These are phyloP conservation scores for Boletus sp. DNA, from an alignment of 1,284 basidiomycete species.

Conservation along the genomic window DNA sequence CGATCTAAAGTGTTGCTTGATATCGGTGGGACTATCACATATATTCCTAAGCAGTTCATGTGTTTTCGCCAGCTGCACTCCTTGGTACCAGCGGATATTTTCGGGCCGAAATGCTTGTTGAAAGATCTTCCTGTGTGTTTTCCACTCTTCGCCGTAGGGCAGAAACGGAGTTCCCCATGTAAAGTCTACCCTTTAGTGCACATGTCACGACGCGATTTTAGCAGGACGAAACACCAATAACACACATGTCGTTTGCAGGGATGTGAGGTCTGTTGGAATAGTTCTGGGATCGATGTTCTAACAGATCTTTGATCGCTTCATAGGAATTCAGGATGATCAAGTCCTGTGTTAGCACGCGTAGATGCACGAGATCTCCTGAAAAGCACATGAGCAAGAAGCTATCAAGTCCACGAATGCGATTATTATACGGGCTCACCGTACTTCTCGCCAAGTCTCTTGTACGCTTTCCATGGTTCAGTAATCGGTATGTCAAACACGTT, in stretches of 20 bases:
- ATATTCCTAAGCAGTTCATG: conserved; percentile 9
- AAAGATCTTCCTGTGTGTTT: conserved; percentile 12
- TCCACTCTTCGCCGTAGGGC: conserved; percentile 11
- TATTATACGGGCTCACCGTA: conserved; percentile 2
- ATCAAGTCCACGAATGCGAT: background rate
- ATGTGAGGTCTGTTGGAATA: conserved; percentile 13
- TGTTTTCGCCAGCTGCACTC: conserved; percentile 5
- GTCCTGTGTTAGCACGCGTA: conserved; percentile 9
- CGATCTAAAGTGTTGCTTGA: conserved; percentile 13
- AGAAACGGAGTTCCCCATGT: conserved; percentile 11
- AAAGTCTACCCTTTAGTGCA: conserved; percentile 6
- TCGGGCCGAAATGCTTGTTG: conserved; percentile 11
- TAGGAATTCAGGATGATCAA: conserved; percentile 11
- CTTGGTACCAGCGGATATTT: background rate
- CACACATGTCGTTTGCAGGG: conserved; percentile 5
- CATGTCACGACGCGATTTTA: background rate
- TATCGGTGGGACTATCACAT: conserved; percentile 2
- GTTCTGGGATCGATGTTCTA: conserved; percentile 12
- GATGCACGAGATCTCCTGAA: conserved; percentile 8
- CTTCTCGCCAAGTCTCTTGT: conserved; percentile 10
- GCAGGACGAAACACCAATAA: background rate
- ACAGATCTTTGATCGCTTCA: conserved; percentile 9
- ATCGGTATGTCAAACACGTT: conserved; percentile 12
- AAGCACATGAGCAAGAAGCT: background rate
- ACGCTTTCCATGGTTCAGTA: conserved; percentile 9